A percentile compares a stretch with the other conserved stretches of the same genome.
phyloP scores from a whole-genome alignment of 352 stramenopile species.

The Globisporangium parvum region DNA sequence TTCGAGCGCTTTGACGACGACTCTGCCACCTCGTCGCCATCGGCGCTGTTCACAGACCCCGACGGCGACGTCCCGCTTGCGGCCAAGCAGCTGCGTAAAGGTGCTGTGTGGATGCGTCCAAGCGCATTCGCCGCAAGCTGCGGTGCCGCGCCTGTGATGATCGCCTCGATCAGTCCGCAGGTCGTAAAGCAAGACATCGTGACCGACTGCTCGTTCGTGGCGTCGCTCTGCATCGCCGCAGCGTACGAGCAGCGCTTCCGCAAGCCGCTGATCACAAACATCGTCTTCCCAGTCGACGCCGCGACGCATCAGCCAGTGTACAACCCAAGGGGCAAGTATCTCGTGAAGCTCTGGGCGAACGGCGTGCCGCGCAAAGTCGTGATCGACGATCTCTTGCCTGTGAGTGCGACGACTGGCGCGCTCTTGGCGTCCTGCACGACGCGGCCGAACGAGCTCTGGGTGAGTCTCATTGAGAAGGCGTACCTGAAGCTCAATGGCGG shows the following conservation, averaged over 20 bases:
- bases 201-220: slow-evolving; percentile 92
- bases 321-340: slow-evolving; percentile 94
- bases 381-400: slow-evolving; percentile 94
- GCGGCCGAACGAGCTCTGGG: slow-evolving; percentile 80
- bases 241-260: slow-evolving; percentile 90
- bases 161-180: slow-evolving; percentile 62
- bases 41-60: slow-evolving; percentile 54
- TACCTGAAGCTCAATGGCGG: slow-evolving; percentile 97
- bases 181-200: slow-evolving; percentile 87
- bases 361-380: slow-evolving; percentile 91
- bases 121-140: slow-evolving; percentile 49
- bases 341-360: slow-evolving; percentile 96
- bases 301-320: slow-evolving; percentile 53
- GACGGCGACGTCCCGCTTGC: slow-evolving; percentile 66
- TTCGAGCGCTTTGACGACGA: slow-evolving; percentile 44
- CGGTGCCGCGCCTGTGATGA: slow-evolving; percentile 54
- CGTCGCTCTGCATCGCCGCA: slow-evolving; percentile 88
- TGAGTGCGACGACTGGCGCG: slow-evolving; percentile 59
- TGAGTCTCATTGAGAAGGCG: slow-evolving; percentile 98
- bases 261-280: slow-evolving; percentile 90
- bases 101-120: slow-evolving; percentile 58
- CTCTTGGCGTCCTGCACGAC: slow-evolving; percentile 84
- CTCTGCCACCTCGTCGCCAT: slow-evolving; percentile 1
- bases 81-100: slow-evolving; percentile 59
- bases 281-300: slow-evolving; percentile 92